phyloP scores from a whole-genome alignment of 1,139 yeast genomes.

The Scheffersomyces illinoinensis region DNA sequence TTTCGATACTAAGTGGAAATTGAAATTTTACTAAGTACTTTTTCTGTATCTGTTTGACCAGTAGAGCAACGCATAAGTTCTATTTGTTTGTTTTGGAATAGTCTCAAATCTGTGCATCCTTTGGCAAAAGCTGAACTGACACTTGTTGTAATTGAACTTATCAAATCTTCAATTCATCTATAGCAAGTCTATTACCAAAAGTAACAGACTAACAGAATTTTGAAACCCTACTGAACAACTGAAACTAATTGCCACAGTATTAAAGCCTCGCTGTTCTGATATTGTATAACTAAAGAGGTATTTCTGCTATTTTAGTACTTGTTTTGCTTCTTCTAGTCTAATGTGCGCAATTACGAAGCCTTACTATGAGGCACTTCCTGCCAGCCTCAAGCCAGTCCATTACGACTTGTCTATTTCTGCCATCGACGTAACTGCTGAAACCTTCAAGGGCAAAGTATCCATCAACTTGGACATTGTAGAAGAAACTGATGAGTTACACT shows the following conservation, averaged over 20 bases:
- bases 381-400: conserved; percentile 40
- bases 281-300: not conserved
- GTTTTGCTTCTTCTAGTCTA: not conserved
- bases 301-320: not conserved
- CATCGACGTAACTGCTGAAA: conserved; percentile 32
- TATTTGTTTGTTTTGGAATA: not conserved
- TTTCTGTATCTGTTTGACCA: not conserved
- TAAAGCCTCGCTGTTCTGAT: not conserved
- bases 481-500: conserved; percentile 36
- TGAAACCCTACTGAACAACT: not conserved
- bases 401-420: conserved; percentile 41
- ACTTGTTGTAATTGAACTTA: not conserved
- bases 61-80: not conserved
- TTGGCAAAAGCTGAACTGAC: not conserved
- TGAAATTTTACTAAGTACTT: not conserved
- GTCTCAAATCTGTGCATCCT: not conserved
- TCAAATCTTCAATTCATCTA: not conserved
- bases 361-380: conserved; percentile 45
- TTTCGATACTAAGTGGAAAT: too few relatives aligned
- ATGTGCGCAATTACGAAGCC: conserved; percentile 6
- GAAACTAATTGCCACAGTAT: not conserved
- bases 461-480: conserved; percentile 37
- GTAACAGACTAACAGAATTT: not conserved
- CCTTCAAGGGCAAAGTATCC: conserved; percentile 43
- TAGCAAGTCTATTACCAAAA: not conserved